Conservation (phyloP, 148 eudicot species). For the Spergularia marina region DNA sequence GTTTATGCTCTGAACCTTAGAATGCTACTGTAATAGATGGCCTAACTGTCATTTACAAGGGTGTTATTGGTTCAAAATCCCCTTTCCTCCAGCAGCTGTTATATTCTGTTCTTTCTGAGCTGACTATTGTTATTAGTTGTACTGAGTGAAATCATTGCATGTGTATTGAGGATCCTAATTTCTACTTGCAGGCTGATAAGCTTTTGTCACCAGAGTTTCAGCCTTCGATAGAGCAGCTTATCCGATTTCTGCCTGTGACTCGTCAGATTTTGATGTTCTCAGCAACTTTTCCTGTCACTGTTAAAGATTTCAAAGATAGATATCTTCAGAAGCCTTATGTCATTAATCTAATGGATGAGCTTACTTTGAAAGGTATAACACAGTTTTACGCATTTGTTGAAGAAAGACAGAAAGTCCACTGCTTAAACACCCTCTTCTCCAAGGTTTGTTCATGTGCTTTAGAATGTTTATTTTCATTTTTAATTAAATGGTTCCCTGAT, state of each 20-base stretch:
- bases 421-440: constrained; percentile 83
- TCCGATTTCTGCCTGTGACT: constrained; percentile 53
- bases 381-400: constrained; percentile 89
- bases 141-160: not conserved
- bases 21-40: not conserved
- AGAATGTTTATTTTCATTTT: not conserved
- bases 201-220: constrained; percentile 87
- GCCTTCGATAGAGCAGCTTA: constrained; percentile 77
- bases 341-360: constrained; percentile 90
- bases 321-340: constrained; percentile 66
- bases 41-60: not conserved
- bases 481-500: not conserved
- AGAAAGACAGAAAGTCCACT: constrained; percentile 89
- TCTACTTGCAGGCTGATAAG: constrained; percentile 75
- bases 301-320: constrained; percentile 75
- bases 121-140: not conserved
- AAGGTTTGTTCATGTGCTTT: constrained; percentile 53
- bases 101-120: not conserved
- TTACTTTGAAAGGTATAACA: constrained; percentile 87
- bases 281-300: constrained; percentile 91
- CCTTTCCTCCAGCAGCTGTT: not conserved
- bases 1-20: not conserved
- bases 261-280: constrained; percentile 91
- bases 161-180: not conserved
- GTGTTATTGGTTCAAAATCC: not conserved